phyloP scores from a whole-genome alignment of 768 basidiomycete species.

The Mycena epipterygia region DNA sequence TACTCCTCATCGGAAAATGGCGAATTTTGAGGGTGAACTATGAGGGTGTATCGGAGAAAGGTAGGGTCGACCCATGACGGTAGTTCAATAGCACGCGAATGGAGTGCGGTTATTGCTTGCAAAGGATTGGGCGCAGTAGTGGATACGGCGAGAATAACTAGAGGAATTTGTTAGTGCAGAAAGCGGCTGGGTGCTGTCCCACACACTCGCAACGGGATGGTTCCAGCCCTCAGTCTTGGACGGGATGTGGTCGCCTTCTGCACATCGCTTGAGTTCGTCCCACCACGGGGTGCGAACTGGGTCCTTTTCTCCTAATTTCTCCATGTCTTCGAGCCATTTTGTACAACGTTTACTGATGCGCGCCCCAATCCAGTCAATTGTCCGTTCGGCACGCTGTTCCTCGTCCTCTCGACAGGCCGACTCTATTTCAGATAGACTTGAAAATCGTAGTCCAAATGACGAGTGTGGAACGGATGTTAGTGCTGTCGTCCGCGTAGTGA shows the following conservation, averaged over 20 bases:
- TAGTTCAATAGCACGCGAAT: constrained; percentile 74
- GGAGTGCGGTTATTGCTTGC: constrained; percentile 83
- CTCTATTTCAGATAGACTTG: constrained; percentile 80
- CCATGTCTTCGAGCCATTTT: constrained; percentile 80
- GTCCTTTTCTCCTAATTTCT: constrained; percentile 58
- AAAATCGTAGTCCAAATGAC: constrained; percentile 84
- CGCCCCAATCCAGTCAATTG: constrained; percentile 89
- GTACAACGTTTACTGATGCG: constrained; percentile 74
- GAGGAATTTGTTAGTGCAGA: constrained; percentile 28
- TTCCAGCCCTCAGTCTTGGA: constrained; percentile 86
- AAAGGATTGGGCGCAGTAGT: constrained; percentile 87
- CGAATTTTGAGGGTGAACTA: constrained; percentile 81
- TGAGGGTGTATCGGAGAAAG: constrained; percentile 79
- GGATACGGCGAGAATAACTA: constrained; percentile 87
- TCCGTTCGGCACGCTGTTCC: constrained; percentile 80
- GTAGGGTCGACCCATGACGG: constrained; percentile 87
- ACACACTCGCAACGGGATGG: constrained; percentile 85
- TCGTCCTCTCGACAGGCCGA: constrained; percentile 83
- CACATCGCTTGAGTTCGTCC: constrained; percentile 85
- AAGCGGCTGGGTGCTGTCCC: background rate
- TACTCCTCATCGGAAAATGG: constrained; percentile 85
- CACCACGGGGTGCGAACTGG: constrained; percentile 81
- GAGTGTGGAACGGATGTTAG: constrained; percentile 78
- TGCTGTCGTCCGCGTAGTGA: constrained; percentile 83
- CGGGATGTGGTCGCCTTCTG: constrained; percentile 83